Base-by-base conservation (phyloP, 1,284 basidiomycete species). In the Leccinum subfulvum region DNA sequence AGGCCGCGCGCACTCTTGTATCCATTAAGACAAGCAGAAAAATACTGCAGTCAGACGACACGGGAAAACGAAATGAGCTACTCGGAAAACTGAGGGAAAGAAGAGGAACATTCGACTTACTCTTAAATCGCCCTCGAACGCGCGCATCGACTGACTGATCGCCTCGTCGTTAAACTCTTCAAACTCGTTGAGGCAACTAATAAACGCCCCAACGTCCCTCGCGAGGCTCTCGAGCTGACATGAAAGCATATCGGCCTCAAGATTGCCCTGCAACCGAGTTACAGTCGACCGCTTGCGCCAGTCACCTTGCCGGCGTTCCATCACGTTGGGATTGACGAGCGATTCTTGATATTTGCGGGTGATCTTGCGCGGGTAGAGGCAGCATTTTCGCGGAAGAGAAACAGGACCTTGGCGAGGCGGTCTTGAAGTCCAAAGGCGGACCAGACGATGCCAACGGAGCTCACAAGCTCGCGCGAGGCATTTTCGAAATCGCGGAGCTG, bases 81-180 rank as follows among this genome's bases (percentile, higher is more conserved):
- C 21, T 28, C 30, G 30, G 30, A 14, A 39, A 28, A 41, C 21
- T 0, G 26, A 9, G 9, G 11, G 23, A 52, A 7, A 33, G 4
- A 30, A 23, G 51, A 53, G 10, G 10, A 28, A 56, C 21, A 57
- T 3, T 4, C 1, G 18, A 67, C 64, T 3, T 56, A 80, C 83
- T 75, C 78, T 83, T 60, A 86, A 67, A 65, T 85, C 83, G 0
- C 76, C 78, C 62, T 83, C 81, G 10, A 85, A 79, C 0, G 77
- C 71, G 21, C 78, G 66, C 67, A 84, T 82, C 0, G 83, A 82
- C 23, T 79, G 75, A 65, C 81, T 83, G 11, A 85, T 79, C 3
- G 79, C 81, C 58, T 85, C 82, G 37, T 85, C 83, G 28, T 80
- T 81, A 35, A 84, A 84, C 66, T 30, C 83, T 2, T 84, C 82